Percentiles rank a stretch among this genome's conserved stretches.
phyloP scores from a whole-genome alignment of 129 eudicot species.

The Deinandra increscens region DNA sequence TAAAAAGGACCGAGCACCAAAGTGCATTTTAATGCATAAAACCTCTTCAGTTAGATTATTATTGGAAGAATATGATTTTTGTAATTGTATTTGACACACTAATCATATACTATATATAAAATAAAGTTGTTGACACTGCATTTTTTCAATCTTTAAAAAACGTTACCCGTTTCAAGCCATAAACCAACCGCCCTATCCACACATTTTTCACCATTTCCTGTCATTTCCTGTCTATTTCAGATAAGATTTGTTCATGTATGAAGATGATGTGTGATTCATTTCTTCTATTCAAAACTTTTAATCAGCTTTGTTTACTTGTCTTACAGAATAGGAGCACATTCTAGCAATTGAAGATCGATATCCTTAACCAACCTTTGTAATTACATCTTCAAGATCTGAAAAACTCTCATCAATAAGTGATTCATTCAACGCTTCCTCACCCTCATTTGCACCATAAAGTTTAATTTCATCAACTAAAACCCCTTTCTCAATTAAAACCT shows the following conservation, averaged over 20 bases:
- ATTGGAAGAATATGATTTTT: neutral
- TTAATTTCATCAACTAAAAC: slow-evolving; percentile 70
- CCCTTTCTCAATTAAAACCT: slow-evolving; percentile 82
- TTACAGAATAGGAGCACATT: neutral
- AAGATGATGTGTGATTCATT: neutral
- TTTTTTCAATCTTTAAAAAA: neutral
- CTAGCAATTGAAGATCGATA: neutral
- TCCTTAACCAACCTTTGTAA: slow-evolving; percentile 57
- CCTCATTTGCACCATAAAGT: slow-evolving; percentile 74
- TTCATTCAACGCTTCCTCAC: slow-evolving; percentile 58
- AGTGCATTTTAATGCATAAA: neutral
- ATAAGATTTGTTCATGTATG: neutral
- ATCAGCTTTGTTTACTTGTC: neutral
- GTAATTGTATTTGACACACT: neutral
- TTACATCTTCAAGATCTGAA: slow-evolving; percentile 76
- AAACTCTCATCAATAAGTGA: slow-evolving; percentile 61
- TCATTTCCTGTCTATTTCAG: neutral
- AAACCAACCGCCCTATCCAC: neutral
- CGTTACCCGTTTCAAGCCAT: neutral
- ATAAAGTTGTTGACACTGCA: neutral
- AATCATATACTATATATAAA: neutral
- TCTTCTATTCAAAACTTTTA: neutral
- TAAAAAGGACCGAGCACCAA: neutral
- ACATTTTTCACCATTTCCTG: neutral
- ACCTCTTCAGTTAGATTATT: neutral